Percentiles rank a stretch among this genome's conserved stretches.
Conservation (phyloP, 352 stramenopile genomes). For the Phytophthora pistaciae region DNA sequence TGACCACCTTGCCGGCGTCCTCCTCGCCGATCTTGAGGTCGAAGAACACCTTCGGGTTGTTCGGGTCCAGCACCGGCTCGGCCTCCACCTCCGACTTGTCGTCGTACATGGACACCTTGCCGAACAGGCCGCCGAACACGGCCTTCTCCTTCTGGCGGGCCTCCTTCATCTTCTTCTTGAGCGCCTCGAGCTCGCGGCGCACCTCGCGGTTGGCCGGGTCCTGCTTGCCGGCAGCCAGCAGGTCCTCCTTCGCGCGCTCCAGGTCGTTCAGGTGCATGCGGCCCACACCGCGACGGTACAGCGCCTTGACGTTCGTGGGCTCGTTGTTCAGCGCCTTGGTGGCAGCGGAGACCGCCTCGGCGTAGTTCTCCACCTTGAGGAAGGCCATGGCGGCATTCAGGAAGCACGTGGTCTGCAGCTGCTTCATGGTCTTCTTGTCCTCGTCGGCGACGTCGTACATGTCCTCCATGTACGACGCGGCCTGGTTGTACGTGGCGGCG, state of each 20-base stretch:
- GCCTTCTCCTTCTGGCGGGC: conserved; percentile 96
- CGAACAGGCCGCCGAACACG: conserved; percentile 96
- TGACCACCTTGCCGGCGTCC: conserved; percentile 91
- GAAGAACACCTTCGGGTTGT: conserved; percentile 99
- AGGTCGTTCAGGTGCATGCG: conserved; percentile 88
- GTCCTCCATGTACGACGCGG: conserved; percentile 86
- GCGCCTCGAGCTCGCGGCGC: conserved; percentile 72
- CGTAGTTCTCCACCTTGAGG: conserved; percentile 93
- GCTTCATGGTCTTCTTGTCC: conserved; percentile 88
- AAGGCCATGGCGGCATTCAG: conserved; percentile 96
- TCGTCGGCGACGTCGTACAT: conserved; percentile 89
- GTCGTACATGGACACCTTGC: conserved; percentile 97
- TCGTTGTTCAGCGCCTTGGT: conserved; percentile 89
- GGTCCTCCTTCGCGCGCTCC: conserved; percentile 88
- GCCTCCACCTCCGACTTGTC: conserved; percentile 93
- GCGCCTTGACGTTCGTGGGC: conserved; percentile 82
- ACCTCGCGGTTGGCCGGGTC: conserved; percentile 88
- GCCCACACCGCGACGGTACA: conserved; percentile 86
- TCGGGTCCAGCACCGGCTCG: conserved; percentile 68
- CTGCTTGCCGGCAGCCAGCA: conserved; percentile 82
- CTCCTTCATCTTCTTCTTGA: conserved; percentile 90
- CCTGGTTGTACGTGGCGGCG: conserved; percentile 86
- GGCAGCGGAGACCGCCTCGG: conserved; percentile 84
- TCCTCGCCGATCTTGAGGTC: conserved; percentile 95
- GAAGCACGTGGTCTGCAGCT: conserved; percentile 90